Evolutionary conservation across 2,329 filamentous ascomycete species (phyloP), one percentile per base, ranked within the genome.

Genomic region (Claviceps monticola): DNA sequence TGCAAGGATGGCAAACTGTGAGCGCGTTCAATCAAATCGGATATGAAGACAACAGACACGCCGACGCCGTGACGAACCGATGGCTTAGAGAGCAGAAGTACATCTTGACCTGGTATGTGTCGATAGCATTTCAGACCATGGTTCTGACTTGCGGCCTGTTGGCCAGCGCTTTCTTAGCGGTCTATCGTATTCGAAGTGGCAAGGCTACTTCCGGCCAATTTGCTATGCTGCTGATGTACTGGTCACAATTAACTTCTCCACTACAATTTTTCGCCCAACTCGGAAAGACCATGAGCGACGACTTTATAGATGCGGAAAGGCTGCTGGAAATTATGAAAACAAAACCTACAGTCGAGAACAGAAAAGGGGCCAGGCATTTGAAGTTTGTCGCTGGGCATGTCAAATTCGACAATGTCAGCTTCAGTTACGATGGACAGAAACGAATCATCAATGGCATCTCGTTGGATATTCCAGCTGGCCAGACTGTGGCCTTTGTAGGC

Each of bases 211-310:
- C 84, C 11, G 84, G 84, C 51, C 75, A 84, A 56, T 87, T 88
- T 58, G 80, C 85, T 51, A 79, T 82, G 66, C 71, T 88, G 16
- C 68, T 88, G 54, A 83, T 82, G 50, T 88, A 88, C 64, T 86
- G 86, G 83, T 76, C 77, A 17, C 84, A 88, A 60, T 72, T 88
- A 39, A 83, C 84, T 45, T 75, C 78, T 2, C 84, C 84, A 2
- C 72, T 88, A 50, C 82, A 82, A 57, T 87, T 85, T 64, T 87
- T 88, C 60, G 74, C 77, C 6, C 68, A 69, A 17, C 65, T 81
- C 29, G 76, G 78, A 6, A 78, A 76, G 59, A 74, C 66, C 48
- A 72, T 82, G 55, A 77, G 76, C 52, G 71, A 73, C 55, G 73
- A 79, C 52, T 69, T 82, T 38, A 75, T 81, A 45, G 71, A 79